Base-by-base conservation (phyloP, 116 monocot species). In the Iris pallida region DNA sequence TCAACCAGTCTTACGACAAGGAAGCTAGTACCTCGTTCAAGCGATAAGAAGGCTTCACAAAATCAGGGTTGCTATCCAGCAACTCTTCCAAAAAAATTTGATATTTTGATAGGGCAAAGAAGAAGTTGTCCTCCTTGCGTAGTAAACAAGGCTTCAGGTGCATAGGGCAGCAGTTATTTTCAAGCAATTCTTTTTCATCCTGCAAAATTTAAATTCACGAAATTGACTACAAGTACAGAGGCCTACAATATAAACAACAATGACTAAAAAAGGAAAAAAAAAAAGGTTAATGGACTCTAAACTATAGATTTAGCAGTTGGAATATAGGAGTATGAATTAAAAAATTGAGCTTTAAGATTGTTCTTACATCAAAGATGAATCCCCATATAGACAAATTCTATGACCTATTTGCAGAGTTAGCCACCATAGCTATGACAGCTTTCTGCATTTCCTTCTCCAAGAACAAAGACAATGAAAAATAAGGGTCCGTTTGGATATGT, bases 81-180 rank as follows among this genome's bases (percentile, higher is more conserved):
- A 82, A 53, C 48, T 92, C 92, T 80, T 97, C 92, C 80, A 97
- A 66, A 16, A 46, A 4, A 8, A 82, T 86, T 51, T 97, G 92
- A 75, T 97, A 97, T 63, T 97, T 97, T 56, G 97, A 92, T 75
- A 97, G 67, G 63, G 97, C 89, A 89, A 97, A 97, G 53, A 97
- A 97, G 53, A 87, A 97, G 55, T 97, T 97, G 68, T 92, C 87
- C 65, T 97, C 97, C 73, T 85, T 97, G 64, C 97, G 77, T 45
- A 60, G 52, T 65, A 82, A 70, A 80, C 97, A 97, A 47, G 97
- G 92, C 77, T 90, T 92, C 65, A 92, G 51, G 65, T 97, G 97
- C 66, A 89, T 84, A 9, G 97, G 90, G 55, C 97, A 92, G 73
- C 77, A 83, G 46, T 87, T 85, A 66, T 90, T 82, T 73, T 89